Evolutionary conservation across 805 yeast species (phyloP), one percentile per base, ranked within the genome.

Genomic region (Lachancea meyersii): DNA sequence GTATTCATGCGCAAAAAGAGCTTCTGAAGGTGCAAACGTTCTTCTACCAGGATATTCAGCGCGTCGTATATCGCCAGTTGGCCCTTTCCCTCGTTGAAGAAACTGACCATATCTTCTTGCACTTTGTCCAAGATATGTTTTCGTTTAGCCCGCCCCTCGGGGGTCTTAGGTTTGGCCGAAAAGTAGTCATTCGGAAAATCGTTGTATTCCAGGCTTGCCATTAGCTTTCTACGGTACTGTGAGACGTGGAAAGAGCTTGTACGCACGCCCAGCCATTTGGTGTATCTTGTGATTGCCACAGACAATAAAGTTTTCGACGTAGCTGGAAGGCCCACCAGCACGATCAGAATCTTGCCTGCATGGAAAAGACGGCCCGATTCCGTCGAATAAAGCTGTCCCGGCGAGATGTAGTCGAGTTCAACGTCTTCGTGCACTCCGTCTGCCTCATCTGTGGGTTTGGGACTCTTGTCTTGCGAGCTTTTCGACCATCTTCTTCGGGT

Each of bases 1-100:
- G 89, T 80, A 49, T 79, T 77, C 46, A 74, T 68, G 34, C 68
- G 65, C 6, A 69, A 65, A 53, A 91, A 79, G 45, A 64, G 63
- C 26, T 71, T 70, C 21, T 74, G 75, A 30, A 91, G 64, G 23
- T 73, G 75, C 6, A 70, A 54, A 52, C 99, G 73, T 51, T 82
- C 83, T 39, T 73, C 71, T 17, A 82, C 77, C 37, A 82, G 67
- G 5, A 93, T 95, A 60, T 93, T 93, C 39, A 93, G 84, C 0
- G 97, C 97, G 64, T 93, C 99, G 63, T 86, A 93, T 18, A 93
- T 86, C 4, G 95, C 98, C 24, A 93, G 86, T 65, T 93, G 98
- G 9, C 97, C 97, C 55, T 77, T 78, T 48, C 81, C 86, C 22
- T 75, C 73, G 48, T 76, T 75, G 62, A 86, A 87, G 55, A 85